Conservation (phyloP, 768 basidiomycete genomes). For the Agaricus blazei region DNA sequence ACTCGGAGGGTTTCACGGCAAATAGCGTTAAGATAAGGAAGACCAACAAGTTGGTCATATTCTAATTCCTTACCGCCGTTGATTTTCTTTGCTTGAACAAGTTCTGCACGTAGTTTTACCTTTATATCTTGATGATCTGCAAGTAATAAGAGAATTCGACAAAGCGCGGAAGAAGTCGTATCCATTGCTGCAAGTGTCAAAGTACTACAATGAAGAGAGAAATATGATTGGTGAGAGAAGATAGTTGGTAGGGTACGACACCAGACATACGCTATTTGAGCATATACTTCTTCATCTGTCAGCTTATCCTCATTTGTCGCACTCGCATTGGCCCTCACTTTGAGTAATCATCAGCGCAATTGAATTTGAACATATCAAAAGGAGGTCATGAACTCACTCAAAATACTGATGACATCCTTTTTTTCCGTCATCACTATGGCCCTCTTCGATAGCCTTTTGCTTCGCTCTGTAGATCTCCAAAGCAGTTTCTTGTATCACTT, state of each 20-base stretch:
- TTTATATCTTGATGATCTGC: conserved; percentile 16
- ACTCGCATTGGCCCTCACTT: conserved; percentile 30
- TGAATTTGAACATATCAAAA: not conserved
- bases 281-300: conserved; percentile 27
- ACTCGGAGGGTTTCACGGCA: conserved; percentile 32
- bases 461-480: conserved; percentile 19
- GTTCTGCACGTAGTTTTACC: conserved; percentile 17
- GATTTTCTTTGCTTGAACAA: conserved; percentile 17
- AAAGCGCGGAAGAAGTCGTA: conserved; percentile 18
- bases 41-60: conserved; percentile 31
- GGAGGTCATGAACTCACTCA: conserved; percentile 26
- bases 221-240: not conserved
- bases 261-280: conserved; percentile 20
- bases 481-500: conserved; percentile 30
- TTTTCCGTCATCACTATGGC: conserved; percentile 30
- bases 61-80: conserved; percentile 19
- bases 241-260: not conserved
- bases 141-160: conserved; percentile 16
- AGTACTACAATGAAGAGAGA: conserved; percentile 10
- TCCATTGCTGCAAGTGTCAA: conserved; percentile 22
- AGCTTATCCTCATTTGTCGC: conserved; percentile 25
- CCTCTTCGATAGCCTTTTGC: conserved; percentile 21
- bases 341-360: not conserved
- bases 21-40: conserved; percentile 33
- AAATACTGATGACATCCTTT: conserved; percentile 44